Evolutionary conservation across 495 filamentous ascomycete species (phyloP).

Genomic region (Baudoinia panamericana): DNA sequence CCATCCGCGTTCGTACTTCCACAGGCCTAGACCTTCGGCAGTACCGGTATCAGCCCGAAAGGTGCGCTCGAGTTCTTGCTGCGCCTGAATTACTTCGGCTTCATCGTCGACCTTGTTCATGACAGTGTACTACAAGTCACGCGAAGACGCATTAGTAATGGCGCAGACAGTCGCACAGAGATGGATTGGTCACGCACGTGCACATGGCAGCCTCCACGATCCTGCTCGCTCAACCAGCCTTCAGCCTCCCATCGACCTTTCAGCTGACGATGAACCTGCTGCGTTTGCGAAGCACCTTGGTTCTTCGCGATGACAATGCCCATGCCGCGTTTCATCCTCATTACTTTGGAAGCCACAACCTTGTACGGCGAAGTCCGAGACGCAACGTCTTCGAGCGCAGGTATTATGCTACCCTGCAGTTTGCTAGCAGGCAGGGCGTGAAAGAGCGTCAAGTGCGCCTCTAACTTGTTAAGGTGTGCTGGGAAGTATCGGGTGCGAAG

Average conservation of each 20-base stretch:
- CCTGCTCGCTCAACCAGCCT: constrained; percentile 26
- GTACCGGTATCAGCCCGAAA: constrained; percentile 16
- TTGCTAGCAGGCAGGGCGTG: constrained; percentile 24
- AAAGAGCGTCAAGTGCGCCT: constrained; percentile 27
- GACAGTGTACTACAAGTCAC: no score
- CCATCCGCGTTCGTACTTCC: constrained; percentile 22
- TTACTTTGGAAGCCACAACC: constrained; percentile 13
- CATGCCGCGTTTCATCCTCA: constrained; percentile 20
- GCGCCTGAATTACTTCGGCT: constrained; percentile 7
- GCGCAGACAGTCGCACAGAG: no score
- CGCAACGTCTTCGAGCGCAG: constrained; percentile 10
- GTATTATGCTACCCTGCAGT: constrained; percentile 14
- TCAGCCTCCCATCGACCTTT: constrained; percentile 18
- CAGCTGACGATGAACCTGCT: constrained; percentile 13
- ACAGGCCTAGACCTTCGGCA: constrained; percentile 22
- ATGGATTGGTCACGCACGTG: no score
- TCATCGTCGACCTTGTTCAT: constrained; percentile 26
- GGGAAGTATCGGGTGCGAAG: constrained; percentile 25
- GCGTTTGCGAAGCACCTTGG: background rate
- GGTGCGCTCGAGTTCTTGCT: constrained; percentile 17
- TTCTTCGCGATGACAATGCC: constrained; percentile 12
- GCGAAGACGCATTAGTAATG: no score
- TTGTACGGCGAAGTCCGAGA: constrained; percentile 8
- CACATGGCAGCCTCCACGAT: constrained; percentile 16
- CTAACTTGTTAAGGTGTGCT: constrained; percentile 23